These are phyloP conservation scores for Coemansia sp. DNA, from an alignment of 192 early-diverging fungal genomes.

Conservation along the genomic window DNA sequence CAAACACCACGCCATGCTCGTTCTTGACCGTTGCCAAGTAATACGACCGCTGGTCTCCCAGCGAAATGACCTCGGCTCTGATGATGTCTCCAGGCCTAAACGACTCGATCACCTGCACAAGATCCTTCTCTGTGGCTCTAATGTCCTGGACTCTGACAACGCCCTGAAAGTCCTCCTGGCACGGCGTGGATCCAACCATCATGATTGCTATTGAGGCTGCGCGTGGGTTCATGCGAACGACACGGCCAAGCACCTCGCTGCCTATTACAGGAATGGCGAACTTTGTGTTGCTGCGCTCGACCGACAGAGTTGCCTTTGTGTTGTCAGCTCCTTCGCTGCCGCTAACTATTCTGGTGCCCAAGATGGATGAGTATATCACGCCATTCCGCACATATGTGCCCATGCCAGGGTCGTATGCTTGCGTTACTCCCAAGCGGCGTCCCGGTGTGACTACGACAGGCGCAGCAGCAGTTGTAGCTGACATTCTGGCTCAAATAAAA, in stretches of 20 bases:
- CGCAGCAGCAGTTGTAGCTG: neutral
- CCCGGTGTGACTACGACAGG: slow-evolving; percentile 69
- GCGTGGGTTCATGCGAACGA: slow-evolving; percentile 87
- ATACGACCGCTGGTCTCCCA: slow-evolving; percentile 92
- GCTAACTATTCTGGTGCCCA: slow-evolving; percentile 38
- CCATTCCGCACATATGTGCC: slow-evolving; percentile 76
- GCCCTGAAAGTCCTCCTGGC: slow-evolving; percentile 88
- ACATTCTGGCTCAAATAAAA: neutral
- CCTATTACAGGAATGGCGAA: slow-evolving; percentile 78
- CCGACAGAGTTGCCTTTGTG: slow-evolving; percentile 52
- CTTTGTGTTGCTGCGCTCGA: slow-evolving; percentile 66
- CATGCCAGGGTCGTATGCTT: slow-evolving; percentile 67
- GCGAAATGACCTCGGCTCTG: slow-evolving; percentile 80
- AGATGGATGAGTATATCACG: slow-evolving; percentile 66
- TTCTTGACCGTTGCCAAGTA: slow-evolving; percentile 92
- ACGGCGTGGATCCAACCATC: slow-evolving; percentile 81
- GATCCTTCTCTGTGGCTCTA: slow-evolving; percentile 92
- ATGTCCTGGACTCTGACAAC: slow-evolving; percentile 93
- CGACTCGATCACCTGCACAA: slow-evolving; percentile 86
- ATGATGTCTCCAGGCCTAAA: slow-evolving; percentile 97
- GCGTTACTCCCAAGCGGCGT: slow-evolving; percentile 70
- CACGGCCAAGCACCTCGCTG: slow-evolving; percentile 79
- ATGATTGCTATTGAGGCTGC: slow-evolving; percentile 89
- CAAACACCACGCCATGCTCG: slow-evolving; percentile 93
- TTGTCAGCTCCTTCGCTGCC: slow-evolving; percentile 1